Evolutionary conservation across 2,329 filamentous ascomycete species (phyloP).

Genomic region (Simplicillium sp.): DNA sequence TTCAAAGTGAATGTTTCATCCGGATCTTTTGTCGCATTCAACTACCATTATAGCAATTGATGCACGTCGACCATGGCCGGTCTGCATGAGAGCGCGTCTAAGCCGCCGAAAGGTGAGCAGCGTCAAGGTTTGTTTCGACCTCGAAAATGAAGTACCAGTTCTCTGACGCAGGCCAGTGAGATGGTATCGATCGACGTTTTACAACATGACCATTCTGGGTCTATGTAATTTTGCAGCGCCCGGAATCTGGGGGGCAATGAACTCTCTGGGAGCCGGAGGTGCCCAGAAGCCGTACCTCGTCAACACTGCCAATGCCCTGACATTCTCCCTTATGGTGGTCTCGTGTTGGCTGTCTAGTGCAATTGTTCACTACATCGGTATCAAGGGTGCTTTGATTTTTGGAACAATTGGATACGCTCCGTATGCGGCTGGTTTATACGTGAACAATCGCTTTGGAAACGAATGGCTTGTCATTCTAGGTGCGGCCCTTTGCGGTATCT

Average conservation of each 20-base stretch:
- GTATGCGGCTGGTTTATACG: slow-evolving; percentile 62
- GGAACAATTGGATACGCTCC: slow-evolving; percentile 66
- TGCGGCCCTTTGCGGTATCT: slow-evolving; percentile 59
- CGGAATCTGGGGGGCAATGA: slow-evolving; percentile 67
- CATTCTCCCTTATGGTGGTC: slow-evolving; percentile 64
- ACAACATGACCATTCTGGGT: slow-evolving; percentile 62
- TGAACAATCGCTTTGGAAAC: slow-evolving; percentile 59
- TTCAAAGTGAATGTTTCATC: too few species aligned
- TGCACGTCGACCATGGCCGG: too few species aligned
- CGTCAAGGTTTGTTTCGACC: too few species aligned
- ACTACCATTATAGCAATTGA: too few species aligned
- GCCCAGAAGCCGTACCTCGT: slow-evolving; percentile 55
- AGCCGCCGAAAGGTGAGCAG: too few species aligned
- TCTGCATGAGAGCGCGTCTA: too few species aligned
- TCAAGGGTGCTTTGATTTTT: slow-evolving; percentile 61
- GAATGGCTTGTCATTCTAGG: slow-evolving; percentile 63
- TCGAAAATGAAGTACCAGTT: too few species aligned
- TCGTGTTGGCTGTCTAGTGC: slow-evolving; percentile 58
- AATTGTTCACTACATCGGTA: slow-evolving; percentile 57
- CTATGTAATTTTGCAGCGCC: slow-evolving; percentile 62
- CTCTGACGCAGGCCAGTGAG: too few species aligned
- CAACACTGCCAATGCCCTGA: slow-evolving; percentile 61
- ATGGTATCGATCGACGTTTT: slow-evolving; percentile 65
- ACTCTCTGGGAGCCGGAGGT: slow-evolving; percentile 62
- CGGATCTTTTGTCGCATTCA: too few species aligned